Conservation (phyloP, 495 filamentous ascomycete genomes). For the Cudoniella acicularis region DNA sequence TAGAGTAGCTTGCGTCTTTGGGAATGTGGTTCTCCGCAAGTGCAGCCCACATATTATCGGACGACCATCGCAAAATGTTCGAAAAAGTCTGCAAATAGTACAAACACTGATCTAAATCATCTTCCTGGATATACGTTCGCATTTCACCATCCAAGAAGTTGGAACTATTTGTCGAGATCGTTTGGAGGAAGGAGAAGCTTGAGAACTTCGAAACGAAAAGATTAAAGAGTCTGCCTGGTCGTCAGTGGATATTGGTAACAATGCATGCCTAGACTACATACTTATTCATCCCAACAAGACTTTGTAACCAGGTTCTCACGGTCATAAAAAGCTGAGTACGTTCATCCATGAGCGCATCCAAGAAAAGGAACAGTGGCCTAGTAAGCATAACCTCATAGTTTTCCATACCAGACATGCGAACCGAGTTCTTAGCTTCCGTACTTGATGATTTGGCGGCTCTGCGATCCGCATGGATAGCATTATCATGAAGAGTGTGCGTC, state of each 20-base stretch:
- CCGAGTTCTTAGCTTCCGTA: constrained; percentile 42
- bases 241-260: constrained; percentile 8
- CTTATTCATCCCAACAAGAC: constrained; percentile 62
- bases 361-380: constrained; percentile 74
- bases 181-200: constrained; percentile 49
- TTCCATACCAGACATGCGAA: constrained; percentile 45
- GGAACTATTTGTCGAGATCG: constrained; percentile 29
- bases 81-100: constrained; percentile 77
- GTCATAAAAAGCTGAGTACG: constrained; percentile 70
- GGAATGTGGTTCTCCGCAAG: constrained; percentile 46
- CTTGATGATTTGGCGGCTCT: constrained; percentile 45
- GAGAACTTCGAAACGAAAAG: constrained; percentile 55
- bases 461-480: constrained; percentile 37
- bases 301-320: constrained; percentile 78
- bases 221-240: constrained; percentile 43
- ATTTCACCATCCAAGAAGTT: constrained; percentile 24
- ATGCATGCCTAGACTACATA: constrained; percentile 27
- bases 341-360: constrained; percentile 75
- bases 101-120: constrained; percentile 70
- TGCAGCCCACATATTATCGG: constrained; percentile 57
- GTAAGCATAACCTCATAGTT: constrained; percentile 69
- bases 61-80: constrained; percentile 62
- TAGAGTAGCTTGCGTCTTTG: constrained; percentile 31
- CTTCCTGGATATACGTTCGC: constrained; percentile 36
- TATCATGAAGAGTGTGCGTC: constrained; percentile 73